Evolutionary conservation across 2,329 filamentous ascomycete genomes (phyloP), one percentile per base, ranked within the genome.

Genomic region (Xylariaceae sp.): DNA sequence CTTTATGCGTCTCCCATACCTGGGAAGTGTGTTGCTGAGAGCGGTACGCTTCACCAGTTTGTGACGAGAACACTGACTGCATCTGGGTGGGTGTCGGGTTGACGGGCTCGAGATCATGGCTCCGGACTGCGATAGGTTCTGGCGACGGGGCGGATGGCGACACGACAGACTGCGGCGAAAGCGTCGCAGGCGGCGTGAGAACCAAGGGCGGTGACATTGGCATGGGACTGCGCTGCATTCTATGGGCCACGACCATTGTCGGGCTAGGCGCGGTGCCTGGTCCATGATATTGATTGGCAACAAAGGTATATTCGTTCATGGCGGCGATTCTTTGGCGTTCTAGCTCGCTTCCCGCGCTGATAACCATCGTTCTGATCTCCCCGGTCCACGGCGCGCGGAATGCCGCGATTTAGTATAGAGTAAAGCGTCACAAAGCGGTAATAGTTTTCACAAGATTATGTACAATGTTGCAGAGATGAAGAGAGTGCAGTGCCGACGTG

Each of bases 1-100:
- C 62, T 60, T 78, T 79, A 52, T 75, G 72, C 28, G 71, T 67
- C 57, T 78, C 76, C 76, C 76, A 79, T 43, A 61, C 62, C 18
- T 66, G 63, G 6, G 61, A 13, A 6, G 63, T 59, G 43, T 65
- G 63, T 45, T 66, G 63, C 51, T 65, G 62, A 40, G 63, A 66
- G 48, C 62, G 60, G 51, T 65, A 62, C n/a, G 61, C 58, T 31
- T 65, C 63, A 34, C 63, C 63, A 5, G 63, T 66, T 38, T 66
- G 63, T 11, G 63, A 66, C 6, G 63, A 66, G 48, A 66, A 66
- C 44, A 66, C 63, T 2, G 62, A 60, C 42, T 66, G 63, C 58
- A 66, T 60, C 41, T 62, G 60, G 7, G 53, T 59, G 11, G 60
- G 57, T n/a, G 58, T 53, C 1, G 61, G 59, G 45, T 60, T 59